These are phyloP conservation scores for Volvox carteri DNA, from an alignment of 163 green algal species.

Conservation along the genomic window DNA sequence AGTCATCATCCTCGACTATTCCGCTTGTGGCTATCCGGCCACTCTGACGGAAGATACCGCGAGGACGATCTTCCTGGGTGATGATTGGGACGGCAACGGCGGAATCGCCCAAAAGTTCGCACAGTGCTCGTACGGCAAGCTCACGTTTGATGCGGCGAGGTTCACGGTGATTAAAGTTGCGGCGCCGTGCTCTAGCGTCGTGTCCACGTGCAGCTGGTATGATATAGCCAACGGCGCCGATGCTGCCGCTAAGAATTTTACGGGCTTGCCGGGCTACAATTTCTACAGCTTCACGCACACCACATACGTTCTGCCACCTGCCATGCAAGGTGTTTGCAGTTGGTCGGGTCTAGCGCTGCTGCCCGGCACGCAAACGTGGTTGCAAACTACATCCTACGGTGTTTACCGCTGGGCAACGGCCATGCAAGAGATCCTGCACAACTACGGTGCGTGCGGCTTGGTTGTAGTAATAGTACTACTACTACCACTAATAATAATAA, in stretches of 20 bases:
- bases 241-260: not conserved
- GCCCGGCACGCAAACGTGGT: conserved; percentile 39
- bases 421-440: conserved; percentile 47
- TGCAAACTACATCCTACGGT: conserved; percentile 6
- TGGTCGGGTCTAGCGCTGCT: conserved; percentile 37
- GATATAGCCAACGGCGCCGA: conserved; percentile 32
- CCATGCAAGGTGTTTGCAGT: not conserved
- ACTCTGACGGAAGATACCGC: not conserved
- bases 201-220: not conserved
- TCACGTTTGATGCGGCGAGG: not conserved
- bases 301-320: conserved; percentile 16
- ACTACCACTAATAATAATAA: too few relatives aligned
- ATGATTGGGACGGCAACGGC: not conserved
- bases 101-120: not conserved
- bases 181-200: not conserved
- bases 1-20: conserved; percentile 24
- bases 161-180: not conserved
- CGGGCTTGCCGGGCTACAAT: not conserved
- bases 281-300: not conserved
- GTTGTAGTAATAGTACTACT: too few relatives aligned
- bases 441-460: not conserved
- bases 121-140: conserved; percentile 19
- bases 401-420: conserved; percentile 27
- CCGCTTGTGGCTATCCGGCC: not conserved
- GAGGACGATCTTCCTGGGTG: not conserved